Evolutionary conservation across 2,329 filamentous ascomycete species (phyloP), one percentile per base, ranked within the genome.

Genomic region (Pyrenochaeta sp.): DNA sequence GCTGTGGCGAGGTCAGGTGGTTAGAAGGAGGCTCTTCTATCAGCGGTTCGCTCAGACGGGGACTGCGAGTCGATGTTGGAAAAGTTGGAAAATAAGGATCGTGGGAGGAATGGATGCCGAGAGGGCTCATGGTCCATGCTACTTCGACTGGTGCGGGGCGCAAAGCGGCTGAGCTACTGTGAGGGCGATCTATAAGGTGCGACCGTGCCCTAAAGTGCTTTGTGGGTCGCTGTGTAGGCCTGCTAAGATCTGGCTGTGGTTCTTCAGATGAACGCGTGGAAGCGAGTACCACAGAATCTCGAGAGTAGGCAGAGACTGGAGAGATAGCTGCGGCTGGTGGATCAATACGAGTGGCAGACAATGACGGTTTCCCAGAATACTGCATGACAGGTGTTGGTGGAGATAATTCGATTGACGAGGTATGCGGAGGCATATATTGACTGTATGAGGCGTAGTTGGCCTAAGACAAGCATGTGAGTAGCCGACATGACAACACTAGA

Each of bases 161-260:
- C 49, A 81, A 77, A 1, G 75, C 76, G 54, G 77, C 79, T n/a
- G 79, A 79, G 58, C 77, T 81, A 62, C 79, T 82, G 51, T 75
- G 74, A 36, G 80, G 76, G 10, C 79, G 67, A 36, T 71, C 64
- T 30, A 60, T 56, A 5, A 64, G 55, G 42, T 61, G 59, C 3
- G 62, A 54, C 9, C 56, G 62, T 28, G 46, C 50, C 32, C 58
- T 62, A 12, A 62, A 45, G 3, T 53, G 59, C 32, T 54, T 52
- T 6, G 61, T 58, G 24, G 62, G 54, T 42, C 59, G 60, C 28
- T 62, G 60, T n/a, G 55, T 51, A 12, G 40, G 27, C 24, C 40
- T 53, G 30, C 25, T 56, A 30, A 43, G 25, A 36, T 71, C 61
- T 32, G 58, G 47, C 43, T 65, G 66, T 24, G 67, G 61, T 24